Evolutionary conservation across 345 rosid species (phyloP).

Genomic region (Trapa bicornis): DNA sequence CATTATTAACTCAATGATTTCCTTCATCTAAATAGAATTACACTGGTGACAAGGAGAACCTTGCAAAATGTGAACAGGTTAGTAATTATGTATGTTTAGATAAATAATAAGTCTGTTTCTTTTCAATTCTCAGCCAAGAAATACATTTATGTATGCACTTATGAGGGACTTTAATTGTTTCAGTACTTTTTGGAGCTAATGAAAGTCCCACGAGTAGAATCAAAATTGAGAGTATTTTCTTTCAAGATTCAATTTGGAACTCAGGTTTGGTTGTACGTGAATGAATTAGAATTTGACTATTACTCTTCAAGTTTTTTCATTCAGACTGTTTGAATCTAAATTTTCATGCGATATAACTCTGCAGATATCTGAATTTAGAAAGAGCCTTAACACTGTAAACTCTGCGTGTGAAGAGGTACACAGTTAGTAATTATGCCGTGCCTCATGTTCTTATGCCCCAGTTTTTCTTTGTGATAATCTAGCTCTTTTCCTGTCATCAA

Average conservation of each 20-base stretch:
- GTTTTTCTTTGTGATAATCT: constrained; percentile 1
- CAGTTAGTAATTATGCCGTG: constrained; percentile 5
- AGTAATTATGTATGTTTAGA: constrained; percentile 11
- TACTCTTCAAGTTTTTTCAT: neutral
- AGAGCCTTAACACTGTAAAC: constrained; percentile 70
- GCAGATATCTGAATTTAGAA: constrained; percentile 79
- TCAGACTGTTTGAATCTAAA: constrained; percentile 8
- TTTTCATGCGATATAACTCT: constrained; percentile 10
- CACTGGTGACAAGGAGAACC: constrained; percentile 62
- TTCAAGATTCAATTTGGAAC: constrained; percentile 87
- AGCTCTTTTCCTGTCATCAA: constrained; percentile 14
- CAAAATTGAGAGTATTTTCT: constrained; percentile 87
- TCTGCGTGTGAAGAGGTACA: constrained; percentile 91
- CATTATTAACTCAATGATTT: constrained; percentile 1
- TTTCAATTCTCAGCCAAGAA: neutral
- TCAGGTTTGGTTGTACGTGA: constrained; percentile 68
- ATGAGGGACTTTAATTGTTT: constrained; percentile 4
- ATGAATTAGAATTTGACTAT: constrained; percentile 7
- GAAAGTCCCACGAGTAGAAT: constrained; percentile 99
- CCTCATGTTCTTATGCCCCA: neutral
- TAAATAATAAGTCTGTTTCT: neutral
- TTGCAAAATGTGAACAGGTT: constrained; percentile 99
- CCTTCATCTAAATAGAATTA: constrained; percentile 36
- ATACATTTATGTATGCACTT: neutral
- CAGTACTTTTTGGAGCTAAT: constrained; percentile 87